Percentiles rank a stretch among this genome's conserved stretches.
phyloP scores from a whole-genome alignment of 2,329 filamentous ascomycete species.

The Microsporum ferrugineum region DNA sequence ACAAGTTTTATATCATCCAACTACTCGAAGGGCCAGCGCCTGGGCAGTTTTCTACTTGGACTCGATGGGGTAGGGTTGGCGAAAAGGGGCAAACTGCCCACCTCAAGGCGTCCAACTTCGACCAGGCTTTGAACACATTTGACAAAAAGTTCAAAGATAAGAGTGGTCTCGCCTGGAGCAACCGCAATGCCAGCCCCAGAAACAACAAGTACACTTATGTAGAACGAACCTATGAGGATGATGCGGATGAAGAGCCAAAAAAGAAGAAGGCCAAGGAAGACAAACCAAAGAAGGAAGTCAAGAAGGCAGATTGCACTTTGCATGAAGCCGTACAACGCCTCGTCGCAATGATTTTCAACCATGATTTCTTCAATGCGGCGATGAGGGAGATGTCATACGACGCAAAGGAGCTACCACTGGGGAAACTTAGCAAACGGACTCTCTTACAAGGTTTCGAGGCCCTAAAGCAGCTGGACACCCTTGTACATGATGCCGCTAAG shows the following conservation, averaged over 20 bases:
- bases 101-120: slow-evolving; percentile 30
- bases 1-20: slow-evolving; percentile 73
- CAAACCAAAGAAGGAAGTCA: slow-evolving; percentile 26
- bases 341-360: slow-evolving; percentile 75
- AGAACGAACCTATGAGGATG: slow-evolving; percentile 61
- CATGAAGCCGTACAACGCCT: slow-evolving; percentile 51
- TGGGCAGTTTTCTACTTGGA: slow-evolving; percentile 51
- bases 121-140: slow-evolving; percentile 35
- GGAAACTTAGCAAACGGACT: slow-evolving; percentile 70
- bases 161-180: slow-evolving; percentile 41
- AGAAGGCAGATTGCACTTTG: slow-evolving; percentile 46
- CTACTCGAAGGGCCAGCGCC: slow-evolving; percentile 36
- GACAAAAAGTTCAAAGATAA: slow-evolving; percentile 49
- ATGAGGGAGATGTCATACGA: slow-evolving; percentile 37
- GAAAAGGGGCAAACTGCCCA: slow-evolving; percentile 38
- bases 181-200: slow-evolving; percentile 41
- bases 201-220: slow-evolving; percentile 62
- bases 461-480: slow-evolving; percentile 60
- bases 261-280: slow-evolving; percentile 19
- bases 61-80: slow-evolving; percentile 68
- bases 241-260: slow-evolving; percentile 36
- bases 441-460: slow-evolving; percentile 63
- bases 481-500: slow-evolving; percentile 44
- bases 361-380: slow-evolving; percentile 53
- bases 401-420: slow-evolving; percentile 62